Conservation (phyloP, 2,329 filamentous ascomycete species). For the Cladophialophora exuberans region DNA sequence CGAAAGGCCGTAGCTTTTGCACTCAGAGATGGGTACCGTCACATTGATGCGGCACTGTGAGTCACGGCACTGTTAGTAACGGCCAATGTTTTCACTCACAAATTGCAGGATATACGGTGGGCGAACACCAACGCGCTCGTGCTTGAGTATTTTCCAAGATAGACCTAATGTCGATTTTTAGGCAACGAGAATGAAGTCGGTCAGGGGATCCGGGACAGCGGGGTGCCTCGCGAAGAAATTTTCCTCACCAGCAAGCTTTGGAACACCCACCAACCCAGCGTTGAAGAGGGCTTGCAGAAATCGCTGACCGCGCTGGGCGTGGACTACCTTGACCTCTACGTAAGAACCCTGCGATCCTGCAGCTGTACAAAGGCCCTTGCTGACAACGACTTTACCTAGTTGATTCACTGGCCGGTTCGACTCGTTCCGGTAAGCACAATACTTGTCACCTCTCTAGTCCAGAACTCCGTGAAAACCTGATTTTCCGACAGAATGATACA, state of each 20-base stretch:
- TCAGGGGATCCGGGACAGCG: conserved; percentile 64
- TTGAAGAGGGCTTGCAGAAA: conserved; percentile 51
- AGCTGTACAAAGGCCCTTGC: not conserved
- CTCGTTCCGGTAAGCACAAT: not conserved
- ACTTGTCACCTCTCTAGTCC: not conserved
- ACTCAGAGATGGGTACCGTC: conserved; percentile 69
- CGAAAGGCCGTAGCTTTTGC: conserved; percentile 71
- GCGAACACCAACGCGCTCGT: no score
- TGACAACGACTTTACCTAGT: conserved; percentile 23
- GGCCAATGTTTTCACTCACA: conserved; percentile 1
- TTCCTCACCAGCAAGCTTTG: conserved; percentile 80
- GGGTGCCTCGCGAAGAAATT: conserved; percentile 65
- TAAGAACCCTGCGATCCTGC: not conserved
- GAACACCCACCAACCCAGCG: conserved; percentile 66
- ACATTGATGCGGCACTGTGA: conserved; percentile 64
- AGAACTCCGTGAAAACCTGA: no score
- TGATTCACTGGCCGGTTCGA: conserved; percentile 59
- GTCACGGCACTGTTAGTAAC: not conserved
- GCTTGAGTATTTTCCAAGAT: not conserved
- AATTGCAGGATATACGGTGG: conserved; percentile 10
- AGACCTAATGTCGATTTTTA: conserved; percentile 50
- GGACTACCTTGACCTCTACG: conserved; percentile 65
- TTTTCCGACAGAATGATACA: conserved; percentile 2
- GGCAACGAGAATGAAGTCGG: conserved; percentile 74
- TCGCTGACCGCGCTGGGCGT: conserved; percentile 63